Percentiles rank a stretch among this genome's conserved stretches.
phyloP scores from a whole-genome alignment of 164 flowering plant species.

The Chimonanthus salicifolius region DNA sequence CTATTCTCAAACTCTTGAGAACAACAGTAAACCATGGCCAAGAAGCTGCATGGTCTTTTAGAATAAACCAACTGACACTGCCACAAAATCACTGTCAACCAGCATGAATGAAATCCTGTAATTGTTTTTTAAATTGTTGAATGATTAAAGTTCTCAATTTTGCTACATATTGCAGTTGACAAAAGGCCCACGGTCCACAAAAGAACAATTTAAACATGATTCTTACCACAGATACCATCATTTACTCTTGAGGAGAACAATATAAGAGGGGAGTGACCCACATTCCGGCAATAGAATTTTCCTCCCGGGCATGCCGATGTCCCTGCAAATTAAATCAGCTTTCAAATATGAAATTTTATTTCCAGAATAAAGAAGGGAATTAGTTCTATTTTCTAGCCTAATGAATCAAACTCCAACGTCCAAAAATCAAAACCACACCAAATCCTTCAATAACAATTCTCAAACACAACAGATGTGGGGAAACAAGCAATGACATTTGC shows the following conservation, averaged over 20 bases:
- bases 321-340: constrained; percentile 36
- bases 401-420: not conserved
- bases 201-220: not conserved
- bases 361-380: not conserved
- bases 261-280: constrained; percentile 58
- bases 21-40: not conserved
- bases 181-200: not conserved
- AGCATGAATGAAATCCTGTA: not conserved
- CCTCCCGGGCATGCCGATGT: constrained; percentile 93
- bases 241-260: constrained; percentile 86
- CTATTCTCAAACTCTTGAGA: not conserved
- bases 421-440: not conserved
- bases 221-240: constrained; percentile 94
- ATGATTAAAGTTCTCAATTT: not conserved
- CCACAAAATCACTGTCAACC: not conserved
- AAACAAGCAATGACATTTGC: too few species aligned
- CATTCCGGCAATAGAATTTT: constrained; percentile 73
- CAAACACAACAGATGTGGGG: too few species aligned
- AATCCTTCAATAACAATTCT: too few species aligned
- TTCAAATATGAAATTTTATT: too few species aligned
- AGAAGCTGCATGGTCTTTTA: not conserved
- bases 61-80: not conserved
- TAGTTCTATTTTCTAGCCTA: not conserved
- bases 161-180: not conserved
- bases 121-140: not conserved